Conservation (phyloP, 352 stramenopile genomes). For the Pythium inflatum region DNA sequence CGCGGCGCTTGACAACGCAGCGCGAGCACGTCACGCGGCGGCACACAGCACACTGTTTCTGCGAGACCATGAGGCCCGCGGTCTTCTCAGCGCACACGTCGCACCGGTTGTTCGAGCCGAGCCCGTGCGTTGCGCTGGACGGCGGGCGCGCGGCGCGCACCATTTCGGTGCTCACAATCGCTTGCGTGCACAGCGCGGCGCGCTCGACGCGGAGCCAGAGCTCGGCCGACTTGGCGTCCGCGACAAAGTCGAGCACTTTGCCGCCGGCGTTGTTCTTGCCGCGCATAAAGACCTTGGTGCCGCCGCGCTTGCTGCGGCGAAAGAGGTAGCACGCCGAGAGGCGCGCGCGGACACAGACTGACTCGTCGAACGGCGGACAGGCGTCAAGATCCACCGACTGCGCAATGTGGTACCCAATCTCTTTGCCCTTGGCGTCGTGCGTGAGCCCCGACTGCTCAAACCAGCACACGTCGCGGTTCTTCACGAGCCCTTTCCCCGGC, state of each 20-base stretch:
- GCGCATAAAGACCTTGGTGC: slow-evolving; percentile 79
- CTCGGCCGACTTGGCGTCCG: slow-evolving; percentile 74
- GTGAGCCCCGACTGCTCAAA: slow-evolving; percentile 78
- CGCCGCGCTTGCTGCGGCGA: slow-evolving; percentile 71
- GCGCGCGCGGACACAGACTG: slow-evolving; percentile 67
- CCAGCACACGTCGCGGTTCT: slow-evolving; percentile 82
- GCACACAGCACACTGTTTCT: slow-evolving; percentile 69
- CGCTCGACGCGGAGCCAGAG: slow-evolving; percentile 72
- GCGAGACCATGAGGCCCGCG: slow-evolving; percentile 54
- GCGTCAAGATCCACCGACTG: slow-evolving; percentile 75
- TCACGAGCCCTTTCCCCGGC: slow-evolving; percentile 69
- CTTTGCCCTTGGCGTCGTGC: slow-evolving; percentile 70
- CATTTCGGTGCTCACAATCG: slow-evolving; percentile 60
- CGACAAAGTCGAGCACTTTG: slow-evolving; percentile 73
- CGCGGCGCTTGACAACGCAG: slow-evolving; percentile 65
- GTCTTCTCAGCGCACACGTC: slow-evolving; percentile 68
- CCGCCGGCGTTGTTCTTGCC: slow-evolving; percentile 71
- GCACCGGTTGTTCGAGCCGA: slow-evolving; percentile 49
- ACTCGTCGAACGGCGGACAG: slow-evolving; percentile 58
- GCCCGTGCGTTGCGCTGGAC: not conserved
- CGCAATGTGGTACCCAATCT: slow-evolving; percentile 79
- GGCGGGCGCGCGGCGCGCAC: slow-evolving; percentile 44
- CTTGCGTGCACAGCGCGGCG: slow-evolving; percentile 52
- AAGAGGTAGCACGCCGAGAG: slow-evolving; percentile 80
- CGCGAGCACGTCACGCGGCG: slow-evolving; percentile 62